Percentiles rank a stretch among this genome's conserved stretches.
These are phyloP conservation scores for Cicer bijugum DNA, from an alignment of 306 rosid species.

Conservation along the genomic window DNA sequence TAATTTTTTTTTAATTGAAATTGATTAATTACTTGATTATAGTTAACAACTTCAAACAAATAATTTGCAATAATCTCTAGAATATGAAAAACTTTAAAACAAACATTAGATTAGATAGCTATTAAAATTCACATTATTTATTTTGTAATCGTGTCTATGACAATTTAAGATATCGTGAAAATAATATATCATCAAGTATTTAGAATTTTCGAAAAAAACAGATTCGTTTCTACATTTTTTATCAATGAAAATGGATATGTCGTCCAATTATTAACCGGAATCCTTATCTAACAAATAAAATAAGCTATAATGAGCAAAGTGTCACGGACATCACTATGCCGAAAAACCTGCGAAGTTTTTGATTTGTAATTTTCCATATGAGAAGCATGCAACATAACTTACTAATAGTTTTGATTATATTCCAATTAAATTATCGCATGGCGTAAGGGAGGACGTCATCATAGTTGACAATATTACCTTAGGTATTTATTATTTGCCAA, in stretches of 20 bases:
- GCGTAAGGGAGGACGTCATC: conserved; percentile 37
- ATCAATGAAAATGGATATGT: neutral
- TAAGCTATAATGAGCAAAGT: neutral
- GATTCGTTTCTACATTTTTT: neutral
- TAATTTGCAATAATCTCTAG: too few relatives aligned
- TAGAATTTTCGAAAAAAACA: neutral
- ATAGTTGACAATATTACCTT: conserved; percentile 1
- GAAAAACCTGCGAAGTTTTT: neutral
- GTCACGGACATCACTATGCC: conserved; percentile 39
- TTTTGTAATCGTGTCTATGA: neutral
- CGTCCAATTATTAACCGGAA: conserved; percentile 13
- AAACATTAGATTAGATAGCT: neutral
- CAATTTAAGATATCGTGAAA: neutral
- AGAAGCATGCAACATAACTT: neutral
- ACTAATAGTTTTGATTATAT: neutral
- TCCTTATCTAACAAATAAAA: conserved; percentile 10
- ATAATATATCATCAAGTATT: neutral
- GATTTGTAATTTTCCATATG: neutral
- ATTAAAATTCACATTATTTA: neutral
- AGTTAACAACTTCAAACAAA: too few relatives aligned
- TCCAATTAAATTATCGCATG: neutral
- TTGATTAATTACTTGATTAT: too few relatives aligned
- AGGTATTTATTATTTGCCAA: neutral
- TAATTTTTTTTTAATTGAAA: too few relatives aligned
- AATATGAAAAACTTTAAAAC: too few relatives aligned